Evolutionary conservation across 2,329 filamentous ascomycete species (phyloP), one percentile per base, ranked within the genome.

Genomic region (Furcasterigmium furcatum): DNA sequence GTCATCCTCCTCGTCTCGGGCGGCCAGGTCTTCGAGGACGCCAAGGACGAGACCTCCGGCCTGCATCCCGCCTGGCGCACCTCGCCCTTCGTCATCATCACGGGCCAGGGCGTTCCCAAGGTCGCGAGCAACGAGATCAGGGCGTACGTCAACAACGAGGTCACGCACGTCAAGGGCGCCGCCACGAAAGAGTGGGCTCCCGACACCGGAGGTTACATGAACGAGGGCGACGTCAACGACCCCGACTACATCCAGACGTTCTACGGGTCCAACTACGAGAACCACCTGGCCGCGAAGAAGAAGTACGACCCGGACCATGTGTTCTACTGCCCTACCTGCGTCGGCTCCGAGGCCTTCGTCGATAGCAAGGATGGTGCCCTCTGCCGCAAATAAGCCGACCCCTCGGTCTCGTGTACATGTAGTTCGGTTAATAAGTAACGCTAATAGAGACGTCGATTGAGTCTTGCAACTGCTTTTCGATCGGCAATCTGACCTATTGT

Each of bases 201-300:
- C 2, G 52, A 62, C 35, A 66, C 63, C 7, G 71, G 70, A 4
- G 60, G 59, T 4, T 73, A 73, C 52, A 61, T 70, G 54, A 73
- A 72, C 44, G 71, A 73, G 52, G 68, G 59, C 12, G 61, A 70
- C 50, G 44, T 57, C 1, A 51, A 63, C 18, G 63, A 70, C 43
- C 58, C 62, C 3, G 48, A 65, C 22, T 65, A 55, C 25, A 52
- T 55, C 7, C 3, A 57, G 27, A 52, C 58, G 3, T 70, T 70
- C 44, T 70, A 65, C 52, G 66, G 67, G 3, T 27, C 43, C 7
- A 61, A 59, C 46, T 65, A 67, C 38, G 36, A 48, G 3, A 44
- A 49, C 9, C 58, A 66, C n/a, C 49, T 62, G 14, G 47, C 41
- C 13, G 51, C 62, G 8, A 70, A 71, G 58, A 54, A 47, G 9